Conservation (phyloP, 1,139 yeast genomes). For the Geotrichum cucujoidarum region DNA sequence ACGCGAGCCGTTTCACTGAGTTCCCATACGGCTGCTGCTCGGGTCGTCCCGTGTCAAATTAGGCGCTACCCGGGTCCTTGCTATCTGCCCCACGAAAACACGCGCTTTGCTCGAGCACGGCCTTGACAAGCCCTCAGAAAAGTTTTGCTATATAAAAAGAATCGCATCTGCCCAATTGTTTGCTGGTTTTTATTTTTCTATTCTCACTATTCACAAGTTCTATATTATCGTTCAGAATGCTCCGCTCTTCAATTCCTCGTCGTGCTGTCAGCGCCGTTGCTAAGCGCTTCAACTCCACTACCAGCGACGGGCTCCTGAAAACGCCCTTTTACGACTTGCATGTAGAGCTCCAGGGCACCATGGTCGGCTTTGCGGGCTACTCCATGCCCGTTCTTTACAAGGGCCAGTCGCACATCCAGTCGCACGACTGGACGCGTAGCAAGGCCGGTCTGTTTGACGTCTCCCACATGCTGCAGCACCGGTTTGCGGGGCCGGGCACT, state of each 20-base stretch:
- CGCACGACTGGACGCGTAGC: conserved; percentile 88
- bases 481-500: conserved; percentile 62
- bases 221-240: conserved; percentile 9
- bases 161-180: background rate
- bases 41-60: too few relatives aligned
- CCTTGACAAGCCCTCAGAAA: too few relatives aligned
- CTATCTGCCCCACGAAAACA: too few relatives aligned
- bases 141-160: too few relatives aligned
- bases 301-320: conserved; percentile 33
- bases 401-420: conserved; percentile 79
- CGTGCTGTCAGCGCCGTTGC: conserved; percentile 1
- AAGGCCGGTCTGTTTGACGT: conserved; percentile 93
- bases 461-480: conserved; percentile 94
- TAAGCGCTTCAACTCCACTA: conserved; percentile 18
- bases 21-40: too few relatives aligned
- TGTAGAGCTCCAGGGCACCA: conserved; percentile 71
- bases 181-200: conserved; percentile 15
- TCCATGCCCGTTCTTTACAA: conserved; percentile 89
- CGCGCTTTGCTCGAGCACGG: too few relatives aligned
- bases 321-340: conserved; percentile 86
- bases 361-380: conserved; percentile 94
- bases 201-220: conserved; percentile 17
- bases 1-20: too few relatives aligned
- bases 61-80: too few relatives aligned
- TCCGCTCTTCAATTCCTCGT: conserved; percentile 5